Evolutionary conservation across 306 rosid species (phyloP), one percentile per base, ranked within the genome.

Genomic region (Medicago lupulina): DNA sequence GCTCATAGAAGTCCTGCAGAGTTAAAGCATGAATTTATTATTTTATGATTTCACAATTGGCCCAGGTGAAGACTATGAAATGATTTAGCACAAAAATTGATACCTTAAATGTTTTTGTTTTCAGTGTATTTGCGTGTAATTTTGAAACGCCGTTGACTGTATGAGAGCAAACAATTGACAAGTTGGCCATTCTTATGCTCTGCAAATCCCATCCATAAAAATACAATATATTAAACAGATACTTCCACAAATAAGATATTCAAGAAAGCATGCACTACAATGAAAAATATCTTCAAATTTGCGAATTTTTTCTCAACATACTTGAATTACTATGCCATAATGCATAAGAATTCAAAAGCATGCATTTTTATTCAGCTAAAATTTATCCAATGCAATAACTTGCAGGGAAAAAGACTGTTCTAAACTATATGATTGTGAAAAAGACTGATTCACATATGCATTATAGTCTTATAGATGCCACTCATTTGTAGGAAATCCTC

Each of bases 1-100:
- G 82, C 82, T 86, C 96, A 86, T 86, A 90, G 73, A 90, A 88
- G 84, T 88, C 96, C 96, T 88, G 78, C 76, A 73, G 69, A 78
- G 46, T 80, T 17, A 57, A 84, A 15, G 36, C 74, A 44, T 8
- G 34, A 43, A 44, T 16, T 60, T 68, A 25, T 78, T 62, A 57
- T 50, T 59, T 71, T 40, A 39, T 23, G 57, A 74, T 54, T 50
- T 61, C 80, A 74, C 66, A 69, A 53, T 59, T 54, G 70, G 68
- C 69, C 64, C 28, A 16, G 58, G 77, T 44, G 76, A 67, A 75
- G 47, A 73, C 47, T n/a, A 41, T 23, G 21, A 61, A 59, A 70
- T 50, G 21, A 74, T 74, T 82, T 53, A 18, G 75, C 38, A 67
- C 23, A 31, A 62, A 66, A 47, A 65, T 58, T 23, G 44, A 54